Conservation (phyloP, 1,139 yeast genomes). For the Candida dubliniensis region DNA sequence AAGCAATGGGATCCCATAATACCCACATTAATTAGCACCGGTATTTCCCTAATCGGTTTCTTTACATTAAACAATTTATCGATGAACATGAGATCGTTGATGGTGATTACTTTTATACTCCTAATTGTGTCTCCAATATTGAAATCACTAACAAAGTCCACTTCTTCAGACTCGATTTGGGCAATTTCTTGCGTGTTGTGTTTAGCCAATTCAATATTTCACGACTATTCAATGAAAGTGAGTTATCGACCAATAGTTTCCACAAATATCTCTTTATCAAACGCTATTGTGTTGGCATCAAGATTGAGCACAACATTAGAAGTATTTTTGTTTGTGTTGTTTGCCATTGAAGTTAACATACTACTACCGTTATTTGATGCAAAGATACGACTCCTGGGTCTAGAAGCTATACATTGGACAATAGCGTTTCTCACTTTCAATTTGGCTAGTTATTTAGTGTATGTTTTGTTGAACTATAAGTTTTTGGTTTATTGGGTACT, state of each 20-base stretch:
- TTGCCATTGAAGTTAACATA: slow-evolving; percentile 71
- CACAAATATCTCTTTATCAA: slow-evolving; percentile 79
- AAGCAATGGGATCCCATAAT: slow-evolving; percentile 44
- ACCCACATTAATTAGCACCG: slow-evolving; percentile 32
- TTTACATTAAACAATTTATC: neutral
- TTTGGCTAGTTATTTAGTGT: slow-evolving; percentile 24
- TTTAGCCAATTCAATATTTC: slow-evolving; percentile 62
- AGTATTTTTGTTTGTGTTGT: slow-evolving; percentile 79
- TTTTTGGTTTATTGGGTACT: slow-evolving; percentile 50
- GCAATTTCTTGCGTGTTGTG: slow-evolving; percentile 81
- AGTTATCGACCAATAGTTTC: slow-evolving; percentile 63
- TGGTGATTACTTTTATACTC: slow-evolving; percentile 66
- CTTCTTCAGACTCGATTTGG: slow-evolving; percentile 96
- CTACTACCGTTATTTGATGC: slow-evolving; percentile 70
- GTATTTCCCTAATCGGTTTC: slow-evolving; percentile 29
- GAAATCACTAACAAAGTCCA: slow-evolving; percentile 82
- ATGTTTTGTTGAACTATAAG: slow-evolving; percentile 20
- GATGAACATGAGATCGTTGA: slow-evolving; percentile 53
- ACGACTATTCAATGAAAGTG: slow-evolving; percentile 58
- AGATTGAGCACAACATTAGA: slow-evolving; percentile 69
- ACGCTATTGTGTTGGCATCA: slow-evolving; percentile 88
- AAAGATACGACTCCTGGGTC: slow-evolving; percentile 46
- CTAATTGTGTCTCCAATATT: slow-evolving; percentile 85
- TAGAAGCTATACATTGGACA: slow-evolving; percentile 24
- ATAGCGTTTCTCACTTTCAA: slow-evolving; percentile 16